Evolutionary conservation across 805 yeast species (phyloP).

Genomic region (Ogataea ganodermae): DNA sequence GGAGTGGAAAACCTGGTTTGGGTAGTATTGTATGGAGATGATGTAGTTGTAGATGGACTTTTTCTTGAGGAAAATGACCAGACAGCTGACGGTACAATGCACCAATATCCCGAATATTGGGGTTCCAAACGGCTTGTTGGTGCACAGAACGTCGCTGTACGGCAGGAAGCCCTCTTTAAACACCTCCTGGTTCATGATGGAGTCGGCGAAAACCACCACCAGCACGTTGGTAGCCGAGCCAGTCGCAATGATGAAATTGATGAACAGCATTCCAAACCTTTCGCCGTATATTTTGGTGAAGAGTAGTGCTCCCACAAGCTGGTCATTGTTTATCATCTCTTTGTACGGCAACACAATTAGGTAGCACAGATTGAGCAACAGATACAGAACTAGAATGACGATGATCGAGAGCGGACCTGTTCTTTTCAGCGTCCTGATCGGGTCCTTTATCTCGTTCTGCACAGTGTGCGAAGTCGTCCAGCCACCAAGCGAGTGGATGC

Average conservation of each 20-base stretch:
- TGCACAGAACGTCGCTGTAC: conserved; percentile 42
- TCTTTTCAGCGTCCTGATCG: conserved; percentile 43
- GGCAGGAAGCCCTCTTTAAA: conserved; percentile 52
- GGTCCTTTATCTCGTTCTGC: conserved; percentile 49
- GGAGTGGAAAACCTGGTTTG: conserved; percentile 43
- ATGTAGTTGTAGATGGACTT: conserved; percentile 39
- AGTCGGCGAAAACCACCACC: conserved; percentile 48
- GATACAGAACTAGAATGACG: conserved; percentile 40
- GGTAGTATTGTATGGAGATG: conserved; percentile 49
- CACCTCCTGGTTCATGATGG: conserved; percentile 49
- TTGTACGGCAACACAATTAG: conserved; percentile 44
- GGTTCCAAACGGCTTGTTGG: conserved; percentile 49
- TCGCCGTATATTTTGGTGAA: conserved; percentile 48
- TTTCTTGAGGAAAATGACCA: conserved; percentile 24
- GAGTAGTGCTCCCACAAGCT: conserved; percentile 46
- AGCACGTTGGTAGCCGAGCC: conserved; percentile 53
- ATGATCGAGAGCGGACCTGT: conserved; percentile 48
- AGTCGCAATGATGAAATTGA: conserved; percentile 46
- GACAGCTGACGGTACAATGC: conserved; percentile 25
- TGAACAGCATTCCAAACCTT: conserved; percentile 41
- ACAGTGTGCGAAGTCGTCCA: conserved; percentile 53
- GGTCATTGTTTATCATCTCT: conserved; percentile 42
- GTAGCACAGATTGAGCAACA: conserved; percentile 47
- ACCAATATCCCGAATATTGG: conserved; percentile 39
- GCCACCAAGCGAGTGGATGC: conserved; percentile 48